Percentiles rank a stretch among this genome's conserved stretches.
Conservation (phyloP, 2,329 filamentous ascomycete species). For the Fusarium domesticum region DNA sequence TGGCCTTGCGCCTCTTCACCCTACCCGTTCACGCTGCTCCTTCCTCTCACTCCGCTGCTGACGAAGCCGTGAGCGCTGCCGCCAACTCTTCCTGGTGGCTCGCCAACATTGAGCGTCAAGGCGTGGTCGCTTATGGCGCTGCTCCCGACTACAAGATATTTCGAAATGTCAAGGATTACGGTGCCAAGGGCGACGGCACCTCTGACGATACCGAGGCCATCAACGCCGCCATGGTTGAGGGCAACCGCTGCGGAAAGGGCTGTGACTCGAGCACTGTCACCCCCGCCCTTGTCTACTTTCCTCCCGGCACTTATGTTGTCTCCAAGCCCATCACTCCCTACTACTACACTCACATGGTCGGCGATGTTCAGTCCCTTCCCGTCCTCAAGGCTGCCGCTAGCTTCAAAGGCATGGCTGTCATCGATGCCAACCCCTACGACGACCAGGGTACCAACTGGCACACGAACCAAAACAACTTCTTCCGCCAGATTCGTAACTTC, state of each 20-base stretch:
- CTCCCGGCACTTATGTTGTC: slow-evolving; percentile 79
- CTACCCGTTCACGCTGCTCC: slow-evolving; percentile 35
- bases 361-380: slow-evolving; percentile 70
- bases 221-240: slow-evolving; percentile 76
- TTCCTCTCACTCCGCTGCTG: slow-evolving; percentile 3
- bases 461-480: slow-evolving; percentile 82
- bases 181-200: slow-evolving; percentile 63
- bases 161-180: slow-evolving; percentile 74
- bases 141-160: slow-evolving; percentile 64
- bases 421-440: slow-evolving; percentile 84
- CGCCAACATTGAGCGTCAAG: slow-evolving; percentile 65
- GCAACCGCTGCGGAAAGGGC: slow-evolving; percentile 71
- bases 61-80: slow-evolving; percentile 17
- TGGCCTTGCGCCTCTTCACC: slow-evolving; percentile 44
- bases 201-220: slow-evolving; percentile 88
- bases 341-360: slow-evolving; percentile 93
- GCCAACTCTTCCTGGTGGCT: slow-evolving; percentile 65
- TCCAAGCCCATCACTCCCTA: slow-evolving; percentile 75
- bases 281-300: slow-evolving; percentile 89
- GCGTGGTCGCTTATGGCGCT: slow-evolving; percentile 57
- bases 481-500: slow-evolving; percentile 79
- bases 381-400: slow-evolving; percentile 68
- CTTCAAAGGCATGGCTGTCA: slow-evolving; percentile 83
- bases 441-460: slow-evolving; percentile 68
- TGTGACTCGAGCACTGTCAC: slow-evolving; percentile 83